Evolutionary conservation across 257 asterid genomes (phyloP).

Genomic region (Jacaranda copaia): DNA sequence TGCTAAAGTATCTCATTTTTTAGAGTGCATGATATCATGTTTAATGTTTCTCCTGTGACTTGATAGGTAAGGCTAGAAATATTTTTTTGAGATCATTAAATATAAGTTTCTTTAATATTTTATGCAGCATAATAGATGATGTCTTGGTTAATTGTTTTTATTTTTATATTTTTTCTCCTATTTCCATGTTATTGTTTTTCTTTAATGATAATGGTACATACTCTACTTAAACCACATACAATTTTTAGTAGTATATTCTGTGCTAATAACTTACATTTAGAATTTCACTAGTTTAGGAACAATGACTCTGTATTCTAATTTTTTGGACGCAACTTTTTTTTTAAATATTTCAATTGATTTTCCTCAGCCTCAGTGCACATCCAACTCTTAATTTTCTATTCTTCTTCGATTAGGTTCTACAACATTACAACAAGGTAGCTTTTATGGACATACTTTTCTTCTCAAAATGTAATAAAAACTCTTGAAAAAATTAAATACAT

Average conservation of each 20-base stretch:
- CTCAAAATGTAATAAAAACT: slow-evolving; percentile 19
- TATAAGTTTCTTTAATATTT: slow-evolving; percentile 60
- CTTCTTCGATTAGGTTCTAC: slow-evolving; percentile 59
- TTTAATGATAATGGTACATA: slow-evolving; percentile 9
- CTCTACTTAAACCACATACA: slow-evolving; percentile 19
- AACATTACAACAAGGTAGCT: slow-evolving; percentile 62
- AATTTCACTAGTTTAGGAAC: slow-evolving; percentile 59
- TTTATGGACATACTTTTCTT: slow-evolving; percentile 20
- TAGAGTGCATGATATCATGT: slow-evolving; percentile 16
- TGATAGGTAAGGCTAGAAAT: slow-evolving; percentile 72
- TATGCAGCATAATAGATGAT: slow-evolving; percentile 62
- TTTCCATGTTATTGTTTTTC: slow-evolving; percentile 16
- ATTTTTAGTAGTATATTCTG: slow-evolving; percentile 10
- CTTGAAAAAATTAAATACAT: neutral
- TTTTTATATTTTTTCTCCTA: slow-evolving; percentile 30
- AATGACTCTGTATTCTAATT: slow-evolving; percentile 49
- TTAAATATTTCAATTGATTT: slow-evolving; percentile 59
- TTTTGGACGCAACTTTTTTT: slow-evolving; percentile 74
- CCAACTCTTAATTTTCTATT: slow-evolving; percentile 61
- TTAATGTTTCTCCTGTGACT: slow-evolving; percentile 32
- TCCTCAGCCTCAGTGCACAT: slow-evolving; percentile 69
- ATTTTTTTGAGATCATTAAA: slow-evolving; percentile 57
- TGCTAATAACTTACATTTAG: slow-evolving; percentile 26
- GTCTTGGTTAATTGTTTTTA: slow-evolving; percentile 68
- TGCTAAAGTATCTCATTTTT: slow-evolving; percentile 22